A percentile compares a stretch with the other conserved stretches of the same genome.
These are phyloP conservation scores for Wickerhamiella vanderwaltii DNA, from an alignment of 805 yeast species.

Conservation along the genomic window DNA sequence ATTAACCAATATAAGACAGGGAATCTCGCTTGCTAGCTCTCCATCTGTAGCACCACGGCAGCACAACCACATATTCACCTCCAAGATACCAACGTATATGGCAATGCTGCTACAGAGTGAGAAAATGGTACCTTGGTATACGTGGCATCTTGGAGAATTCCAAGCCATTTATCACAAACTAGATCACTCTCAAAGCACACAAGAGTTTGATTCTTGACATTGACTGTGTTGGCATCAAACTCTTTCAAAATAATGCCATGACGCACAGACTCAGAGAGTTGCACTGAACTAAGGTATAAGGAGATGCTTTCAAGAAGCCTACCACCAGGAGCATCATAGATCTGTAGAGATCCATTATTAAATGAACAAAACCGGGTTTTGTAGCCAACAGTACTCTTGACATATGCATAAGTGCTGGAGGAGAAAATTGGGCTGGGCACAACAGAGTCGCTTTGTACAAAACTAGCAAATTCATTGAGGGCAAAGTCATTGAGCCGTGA, in stretches of 20 bases:
- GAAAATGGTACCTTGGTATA: conserved; percentile 2
- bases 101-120: conserved; percentile 3
- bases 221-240: conserved; percentile 3
- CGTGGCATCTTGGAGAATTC: conserved; percentile 6
- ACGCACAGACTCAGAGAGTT: not conserved
- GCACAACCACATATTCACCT: not conserved
- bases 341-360: not conserved
- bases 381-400: conserved; percentile 5
- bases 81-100: conserved; percentile 4
- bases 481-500: not conserved
- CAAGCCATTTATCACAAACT: conserved; percentile 6
- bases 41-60: not conserved
- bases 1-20: not conserved
- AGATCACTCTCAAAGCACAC: not conserved
- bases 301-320: conserved; percentile 2
- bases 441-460: not conserved
- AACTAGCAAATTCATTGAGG: not conserved
- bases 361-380: conserved; percentile 5
- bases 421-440: conserved; percentile 4
- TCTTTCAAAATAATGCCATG: not conserved
- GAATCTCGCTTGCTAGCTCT: not conserved
- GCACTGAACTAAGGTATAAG: conserved; percentile 7
- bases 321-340: conserved; percentile 8
- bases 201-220: not conserved
- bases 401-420: not conserved